Evolutionary conservation across 768 basidiomycete genomes (phyloP), one percentile per base, ranked within the genome.

Genomic region (Lentinula lateritia): DNA sequence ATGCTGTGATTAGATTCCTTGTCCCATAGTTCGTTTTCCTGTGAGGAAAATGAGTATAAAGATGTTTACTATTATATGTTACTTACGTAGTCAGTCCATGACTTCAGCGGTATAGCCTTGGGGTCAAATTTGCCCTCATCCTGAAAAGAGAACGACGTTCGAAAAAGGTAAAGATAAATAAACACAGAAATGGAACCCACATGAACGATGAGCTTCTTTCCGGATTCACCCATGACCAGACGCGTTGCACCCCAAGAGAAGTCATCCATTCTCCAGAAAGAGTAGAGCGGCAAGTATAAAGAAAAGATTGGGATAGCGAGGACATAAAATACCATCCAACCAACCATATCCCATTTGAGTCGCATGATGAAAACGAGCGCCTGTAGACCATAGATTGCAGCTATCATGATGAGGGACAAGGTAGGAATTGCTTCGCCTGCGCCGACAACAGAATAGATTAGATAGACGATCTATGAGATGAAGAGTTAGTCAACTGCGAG

Each of bases 51-150:
- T 43, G 35, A 41, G 41, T 28, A 50, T 18, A 56, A 16, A n/a
- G 4, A 46, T 6, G 2, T 28, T 18, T 5, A 23, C 28, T 23
- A 23, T 6, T 16, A 18, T n/a, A 41, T 28, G 6, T 55, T 13
- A 79, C 86, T 66, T 73, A 94, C 93, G 68, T 96, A 97, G 66
- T 97, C 95, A 62, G 86, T 92, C 96, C 97, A 98, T 0, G 90
- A 93, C 76, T 98, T 98, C 66, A 98, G 81, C 7, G 96, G 96
- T 66, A 99, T 98, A 6, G 87, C 82, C 9, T 88, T 82, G 4
- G 95, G 92, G 75, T 99, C 95, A 57, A 98, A 99, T 73, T 95
- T 95, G 70, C 96, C 96, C 73, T 98, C 96, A 66, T 98, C 97
- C 93, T 95, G 62, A 12, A 63, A 52, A 39, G 8, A 23, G 38